Evolutionary conservation across 2,329 filamentous ascomycete species (phyloP).

Genomic region (Drechslerella coelobrocha): DNA sequence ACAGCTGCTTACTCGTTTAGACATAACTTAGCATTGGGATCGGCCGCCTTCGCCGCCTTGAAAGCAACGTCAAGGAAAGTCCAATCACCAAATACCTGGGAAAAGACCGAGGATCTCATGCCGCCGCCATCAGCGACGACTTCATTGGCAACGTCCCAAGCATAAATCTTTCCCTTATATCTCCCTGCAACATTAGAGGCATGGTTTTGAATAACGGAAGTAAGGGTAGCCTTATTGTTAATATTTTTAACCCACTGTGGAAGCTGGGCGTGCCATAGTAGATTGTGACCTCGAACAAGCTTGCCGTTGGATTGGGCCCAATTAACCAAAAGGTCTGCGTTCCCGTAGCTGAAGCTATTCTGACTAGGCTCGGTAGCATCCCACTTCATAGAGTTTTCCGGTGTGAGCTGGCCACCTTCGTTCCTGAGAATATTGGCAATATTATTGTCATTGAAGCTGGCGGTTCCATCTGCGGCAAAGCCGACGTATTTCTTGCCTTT

Average conservation of each 20-base stretch:
- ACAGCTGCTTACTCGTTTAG: slow-evolving; percentile 33
- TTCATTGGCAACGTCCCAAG: slow-evolving; percentile 59
- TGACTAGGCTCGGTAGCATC: slow-evolving; percentile 63
- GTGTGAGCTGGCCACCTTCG: slow-evolving; percentile 71
- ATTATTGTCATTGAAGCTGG: slow-evolving; percentile 62
- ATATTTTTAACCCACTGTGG: slow-evolving; percentile 66
- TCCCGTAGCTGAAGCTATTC: slow-evolving; percentile 64
- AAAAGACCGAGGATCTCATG: slow-evolving; percentile 28
- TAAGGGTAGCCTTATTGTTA: slow-evolving; percentile 63
- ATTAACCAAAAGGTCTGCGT: slow-evolving; percentile 68
- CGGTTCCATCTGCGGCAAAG: slow-evolving; percentile 64
- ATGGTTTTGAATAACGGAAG: slow-evolving; percentile 66
- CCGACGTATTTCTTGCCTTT: slow-evolving; percentile 64
- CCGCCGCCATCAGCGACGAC: slow-evolving; percentile 35
- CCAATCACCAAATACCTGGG: slow-evolving; percentile 35
- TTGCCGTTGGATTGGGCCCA: slow-evolving; percentile 66
- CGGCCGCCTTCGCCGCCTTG: slow-evolving; percentile 28
- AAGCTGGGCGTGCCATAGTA: slow-evolving; percentile 70
- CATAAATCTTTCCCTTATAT: slow-evolving; percentile 70
- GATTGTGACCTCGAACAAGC: slow-evolving; percentile 69
- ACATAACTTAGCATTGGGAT: slow-evolving; percentile 39
- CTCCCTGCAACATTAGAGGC: slow-evolving; percentile 65
- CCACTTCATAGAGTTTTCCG: slow-evolving; percentile 76
- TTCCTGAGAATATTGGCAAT: slow-evolving; percentile 66
- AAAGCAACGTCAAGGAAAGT: slow-evolving; percentile 44